Evolutionary conservation across 345 rosid species (phyloP).

Genomic region (Camelina neglecta): DNA sequence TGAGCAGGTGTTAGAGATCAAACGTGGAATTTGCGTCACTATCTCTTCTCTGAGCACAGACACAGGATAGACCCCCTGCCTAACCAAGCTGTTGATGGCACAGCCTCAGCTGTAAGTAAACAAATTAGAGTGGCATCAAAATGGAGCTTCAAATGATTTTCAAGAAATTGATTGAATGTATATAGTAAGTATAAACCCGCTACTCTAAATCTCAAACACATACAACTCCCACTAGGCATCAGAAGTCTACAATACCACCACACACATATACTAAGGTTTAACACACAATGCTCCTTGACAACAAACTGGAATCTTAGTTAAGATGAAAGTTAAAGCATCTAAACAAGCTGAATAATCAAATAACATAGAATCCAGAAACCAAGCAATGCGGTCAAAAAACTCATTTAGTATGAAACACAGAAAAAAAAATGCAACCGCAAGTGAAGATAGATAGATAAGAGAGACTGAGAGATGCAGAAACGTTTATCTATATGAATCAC

Average conservation of each 20-base stretch:
- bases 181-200: not conserved
- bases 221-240: not conserved
- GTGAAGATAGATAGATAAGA: not conserved
- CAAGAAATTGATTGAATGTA: not conserved
- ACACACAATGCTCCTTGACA: too few species aligned
- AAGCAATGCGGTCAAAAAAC: slow-evolving; percentile 8
- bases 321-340: not conserved
- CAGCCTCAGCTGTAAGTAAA: slow-evolving; percentile 78
- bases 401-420: not conserved
- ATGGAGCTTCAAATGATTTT: not conserved
- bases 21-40: slow-evolving; percentile 90
- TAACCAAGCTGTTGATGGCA: slow-evolving; percentile 98
- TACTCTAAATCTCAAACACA: slow-evolving; percentile 4
- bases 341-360: slow-evolving; percentile 9
- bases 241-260: not conserved
- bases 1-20: slow-evolving; percentile 87
- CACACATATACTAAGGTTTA: slow-evolving; percentile 2
- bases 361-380: slow-evolving; percentile 16
- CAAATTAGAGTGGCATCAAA: slow-evolving; percentile 37
- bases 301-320: not conserved
- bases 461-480: slow-evolving; percentile 21
- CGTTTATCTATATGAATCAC: not conserved
- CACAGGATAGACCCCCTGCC: slow-evolving; percentile 97
- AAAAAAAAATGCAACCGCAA: not conserved
- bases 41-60: slow-evolving; percentile 96